Evolutionary conservation across 345 rosid genomes (phyloP).

Genomic region (Erysimum cheiranthoides): DNA sequence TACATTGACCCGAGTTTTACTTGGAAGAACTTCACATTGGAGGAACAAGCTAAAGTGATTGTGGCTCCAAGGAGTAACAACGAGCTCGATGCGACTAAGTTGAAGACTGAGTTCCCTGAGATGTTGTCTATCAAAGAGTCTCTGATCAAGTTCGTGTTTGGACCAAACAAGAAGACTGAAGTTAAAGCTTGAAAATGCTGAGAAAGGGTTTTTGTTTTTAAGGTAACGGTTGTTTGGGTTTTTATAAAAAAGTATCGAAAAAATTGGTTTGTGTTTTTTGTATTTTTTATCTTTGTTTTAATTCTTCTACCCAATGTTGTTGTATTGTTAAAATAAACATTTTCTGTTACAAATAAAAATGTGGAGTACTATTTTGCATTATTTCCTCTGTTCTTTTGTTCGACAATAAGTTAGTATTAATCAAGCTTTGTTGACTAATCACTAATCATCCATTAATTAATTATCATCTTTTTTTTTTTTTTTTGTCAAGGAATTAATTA

Average conservation of each 20-base stretch:
- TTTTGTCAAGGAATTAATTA: too few species aligned
- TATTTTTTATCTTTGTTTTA: conserved; percentile 14
- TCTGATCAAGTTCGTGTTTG: conserved; percentile 73
- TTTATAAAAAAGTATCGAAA: background rate
- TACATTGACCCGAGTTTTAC: conserved; percentile 70
- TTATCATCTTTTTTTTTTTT: too few species aligned
- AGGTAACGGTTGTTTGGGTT: conserved; percentile 27
- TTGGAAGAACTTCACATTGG: conserved; percentile 87
- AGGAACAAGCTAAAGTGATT: conserved; percentile 91
- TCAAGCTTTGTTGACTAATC: background rate
- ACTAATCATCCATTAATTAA: background rate
- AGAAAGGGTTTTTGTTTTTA: background rate
- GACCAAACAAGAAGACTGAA: conserved; percentile 72
- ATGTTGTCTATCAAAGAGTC: conserved; percentile 84
- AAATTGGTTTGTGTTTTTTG: conserved; percentile 40
- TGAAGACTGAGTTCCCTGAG: conserved; percentile 86
- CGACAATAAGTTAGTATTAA: too few species aligned
- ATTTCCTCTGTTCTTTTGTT: background rate
- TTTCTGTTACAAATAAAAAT: conserved; percentile 36
- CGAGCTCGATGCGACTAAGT: conserved; percentile 77
- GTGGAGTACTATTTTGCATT: conserved; percentile 27
- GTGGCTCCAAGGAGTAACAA: conserved; percentile 94
- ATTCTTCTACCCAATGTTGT: conserved; percentile 23
- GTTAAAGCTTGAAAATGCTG: conserved; percentile 52
- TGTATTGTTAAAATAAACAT: conserved; percentile 42